Conservation (phyloP, 78 protist species). For the Pigoraptor vietnamica region DNA sequence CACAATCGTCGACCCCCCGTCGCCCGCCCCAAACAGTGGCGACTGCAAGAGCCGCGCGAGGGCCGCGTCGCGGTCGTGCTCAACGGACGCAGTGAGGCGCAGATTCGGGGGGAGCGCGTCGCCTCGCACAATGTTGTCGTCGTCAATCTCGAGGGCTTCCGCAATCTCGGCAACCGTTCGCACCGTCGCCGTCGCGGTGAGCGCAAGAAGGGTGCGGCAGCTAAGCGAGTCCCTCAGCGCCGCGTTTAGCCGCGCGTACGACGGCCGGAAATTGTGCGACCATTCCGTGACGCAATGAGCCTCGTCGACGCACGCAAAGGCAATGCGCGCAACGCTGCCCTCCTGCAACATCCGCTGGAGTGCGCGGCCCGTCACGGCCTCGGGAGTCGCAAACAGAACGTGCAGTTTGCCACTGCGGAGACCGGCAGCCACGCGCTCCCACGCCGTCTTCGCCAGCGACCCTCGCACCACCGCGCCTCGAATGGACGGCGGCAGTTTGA, state of each 20-base stretch:
- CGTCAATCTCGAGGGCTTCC: not conserved
- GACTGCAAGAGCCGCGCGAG: not conserved
- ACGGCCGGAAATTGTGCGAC: constrained; percentile 77
- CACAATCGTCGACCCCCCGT: not conserved
- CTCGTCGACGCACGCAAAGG: constrained; percentile 66
- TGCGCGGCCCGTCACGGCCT: not conserved
- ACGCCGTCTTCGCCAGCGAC: not conserved
- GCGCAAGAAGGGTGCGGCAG: constrained; percentile 23
- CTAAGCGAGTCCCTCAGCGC: not conserved
- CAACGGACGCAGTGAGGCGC: not conserved
- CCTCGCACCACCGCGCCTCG: not conserved
- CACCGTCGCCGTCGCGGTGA: constrained; percentile 55
- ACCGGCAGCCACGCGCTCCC: not conserved
- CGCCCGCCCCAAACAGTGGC: not conserved
- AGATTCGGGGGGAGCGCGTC: constrained; percentile 6
- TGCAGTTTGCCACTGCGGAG: not conserved
- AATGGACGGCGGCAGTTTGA: not conserved
- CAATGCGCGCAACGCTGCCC: constrained; percentile 8
- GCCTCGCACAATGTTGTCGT: not conserved
- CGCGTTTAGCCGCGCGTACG: constrained; percentile 16
- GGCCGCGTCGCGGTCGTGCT: not conserved
- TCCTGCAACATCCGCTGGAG: not conserved
- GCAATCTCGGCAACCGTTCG: not conserved
- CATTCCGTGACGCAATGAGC: constrained; percentile 81
- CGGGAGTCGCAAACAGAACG: constrained; percentile 55